These are phyloP conservation scores for Beta corolliflora DNA, from an alignment of 179 eudicot species.

Conservation along the genomic window DNA sequence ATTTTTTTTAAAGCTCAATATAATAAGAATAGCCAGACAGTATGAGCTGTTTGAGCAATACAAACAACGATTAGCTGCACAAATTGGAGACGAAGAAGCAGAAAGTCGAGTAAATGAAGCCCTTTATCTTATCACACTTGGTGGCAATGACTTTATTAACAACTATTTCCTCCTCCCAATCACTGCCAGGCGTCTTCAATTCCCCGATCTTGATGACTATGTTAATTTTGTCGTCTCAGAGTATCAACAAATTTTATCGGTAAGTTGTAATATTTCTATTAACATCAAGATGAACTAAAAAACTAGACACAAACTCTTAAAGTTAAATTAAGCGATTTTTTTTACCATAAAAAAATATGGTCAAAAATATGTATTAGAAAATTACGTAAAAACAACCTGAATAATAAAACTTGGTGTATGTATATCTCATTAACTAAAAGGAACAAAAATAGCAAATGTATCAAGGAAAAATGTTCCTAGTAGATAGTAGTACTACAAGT, in stretches of 20 bases:
- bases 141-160: slow-evolving; percentile 55
- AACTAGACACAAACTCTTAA: no score
- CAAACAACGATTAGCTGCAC: slow-evolving; percentile 40
- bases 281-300: no score
- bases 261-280: background rate
- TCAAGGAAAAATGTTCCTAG: no score
- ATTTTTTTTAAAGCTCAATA: slow-evolving; percentile 39
- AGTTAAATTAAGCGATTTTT: no score
- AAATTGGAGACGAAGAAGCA: slow-evolving; percentile 33
- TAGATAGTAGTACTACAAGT: no score
- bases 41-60: slow-evolving; percentile 38
- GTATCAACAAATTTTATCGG: slow-evolving; percentile 31
- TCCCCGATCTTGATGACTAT: slow-evolving; percentile 34
- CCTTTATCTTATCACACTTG: slow-evolving; percentile 42
- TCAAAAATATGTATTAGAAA: no score
- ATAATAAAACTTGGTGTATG: no score
- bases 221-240: slow-evolving; percentile 39
- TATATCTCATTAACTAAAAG: no score
- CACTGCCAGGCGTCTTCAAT: slow-evolving; percentile 43
- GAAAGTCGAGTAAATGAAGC: slow-evolving; percentile 36
- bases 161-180: slow-evolving; percentile 45
- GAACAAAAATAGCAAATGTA: no score
- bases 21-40: slow-evolving; percentile 41
- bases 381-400: no score
- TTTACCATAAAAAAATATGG: no score